Evolutionary conservation across 2,329 filamentous ascomycete genomes (phyloP).

Genomic region (Trichoderma pleuroti): DNA sequence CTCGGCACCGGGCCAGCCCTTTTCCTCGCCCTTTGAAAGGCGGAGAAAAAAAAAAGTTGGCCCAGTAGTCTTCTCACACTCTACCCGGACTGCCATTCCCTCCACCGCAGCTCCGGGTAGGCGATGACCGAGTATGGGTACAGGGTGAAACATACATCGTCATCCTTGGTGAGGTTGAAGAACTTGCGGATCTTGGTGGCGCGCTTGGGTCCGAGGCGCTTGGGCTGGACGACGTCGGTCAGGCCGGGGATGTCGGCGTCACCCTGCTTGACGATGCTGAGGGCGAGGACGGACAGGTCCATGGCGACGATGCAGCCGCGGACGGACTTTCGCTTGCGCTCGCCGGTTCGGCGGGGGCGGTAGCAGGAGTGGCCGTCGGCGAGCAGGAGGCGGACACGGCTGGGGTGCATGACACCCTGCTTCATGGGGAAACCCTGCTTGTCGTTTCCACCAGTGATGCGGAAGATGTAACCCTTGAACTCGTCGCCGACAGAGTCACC

Average conservation of each 20-base stretch:
- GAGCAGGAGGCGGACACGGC: slow-evolving; percentile 96
- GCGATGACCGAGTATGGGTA: slow-evolving; percentile 62
- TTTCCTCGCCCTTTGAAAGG: background rate
- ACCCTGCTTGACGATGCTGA: slow-evolving; percentile 97
- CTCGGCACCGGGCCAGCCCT: slow-evolving; percentile 13
- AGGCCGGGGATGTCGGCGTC: slow-evolving; percentile 90
- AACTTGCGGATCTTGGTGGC: slow-evolving; percentile 99
- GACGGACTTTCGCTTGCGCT: slow-evolving; percentile 99
- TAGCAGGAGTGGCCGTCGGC: slow-evolving; percentile 98
- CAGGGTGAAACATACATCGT: slow-evolving; percentile 83
- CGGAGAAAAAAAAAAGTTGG: background rate
- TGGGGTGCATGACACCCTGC: slow-evolving; percentile 99
- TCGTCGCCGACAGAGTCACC: slow-evolving; percentile 96
- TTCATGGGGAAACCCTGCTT: slow-evolving; percentile 99
- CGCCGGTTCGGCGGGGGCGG: slow-evolving; percentile 93
- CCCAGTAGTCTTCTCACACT: slow-evolving; percentile 50
- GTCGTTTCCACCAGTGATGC: slow-evolving; percentile 99
- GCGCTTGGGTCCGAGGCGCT: slow-evolving; percentile 99
- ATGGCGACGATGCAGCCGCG: slow-evolving; percentile 97
- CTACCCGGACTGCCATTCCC: slow-evolving; percentile 49
- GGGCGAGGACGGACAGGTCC: slow-evolving; percentile 91
- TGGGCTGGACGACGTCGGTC: slow-evolving; percentile 97
- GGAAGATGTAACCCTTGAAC: slow-evolving; percentile 99
- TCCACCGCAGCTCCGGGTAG: slow-evolving; percentile 57
- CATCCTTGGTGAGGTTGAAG: slow-evolving; percentile 99